Percentiles rank a stretch among this genome's conserved stretches.
Conservation (phyloP, 768 basidiomycete species). For the Lyophyllum semitale region DNA sequence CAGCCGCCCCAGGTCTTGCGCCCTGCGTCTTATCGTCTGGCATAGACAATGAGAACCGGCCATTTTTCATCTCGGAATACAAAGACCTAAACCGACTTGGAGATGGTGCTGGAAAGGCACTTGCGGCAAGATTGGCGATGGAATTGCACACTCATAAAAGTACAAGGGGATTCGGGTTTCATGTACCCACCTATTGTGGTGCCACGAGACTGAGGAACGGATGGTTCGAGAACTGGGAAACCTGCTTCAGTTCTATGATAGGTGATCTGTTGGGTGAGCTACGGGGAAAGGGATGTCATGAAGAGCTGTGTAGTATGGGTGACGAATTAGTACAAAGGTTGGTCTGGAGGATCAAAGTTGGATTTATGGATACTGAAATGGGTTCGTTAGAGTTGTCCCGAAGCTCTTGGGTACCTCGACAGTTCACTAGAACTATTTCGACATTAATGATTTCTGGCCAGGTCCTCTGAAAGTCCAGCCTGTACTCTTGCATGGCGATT, state of each 20-base stretch:
- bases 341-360: constrained; percentile 16
- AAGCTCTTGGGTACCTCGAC: constrained; percentile 51
- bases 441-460: constrained; percentile 12
- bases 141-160: constrained; percentile 66
- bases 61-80: constrained; percentile 78
- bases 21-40: constrained; percentile 60
- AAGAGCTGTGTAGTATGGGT: constrained; percentile 51
- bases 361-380: background rate
- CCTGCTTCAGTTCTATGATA: constrained; percentile 65
- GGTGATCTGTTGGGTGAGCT: constrained; percentile 55
- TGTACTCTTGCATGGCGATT: constrained; percentile 75
- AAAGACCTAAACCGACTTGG: constrained; percentile 56
- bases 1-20: constrained; percentile 68
- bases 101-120: constrained; percentile 41
- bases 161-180: constrained; percentile 64
- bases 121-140: constrained; percentile 64
- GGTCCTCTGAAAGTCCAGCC: constrained; percentile 59
- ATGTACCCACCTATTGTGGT: constrained; percentile 77
- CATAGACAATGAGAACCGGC: constrained; percentile 38
- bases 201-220: constrained; percentile 70
- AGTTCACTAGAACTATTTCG: background rate
- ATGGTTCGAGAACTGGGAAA: constrained; percentile 72
- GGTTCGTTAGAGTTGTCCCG: constrained; percentile 65
- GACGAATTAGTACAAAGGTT: constrained; percentile 51
- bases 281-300: constrained; percentile 38